Conservation (phyloP, 164 flowering plant genomes). For the Stephania japonica region DNA sequence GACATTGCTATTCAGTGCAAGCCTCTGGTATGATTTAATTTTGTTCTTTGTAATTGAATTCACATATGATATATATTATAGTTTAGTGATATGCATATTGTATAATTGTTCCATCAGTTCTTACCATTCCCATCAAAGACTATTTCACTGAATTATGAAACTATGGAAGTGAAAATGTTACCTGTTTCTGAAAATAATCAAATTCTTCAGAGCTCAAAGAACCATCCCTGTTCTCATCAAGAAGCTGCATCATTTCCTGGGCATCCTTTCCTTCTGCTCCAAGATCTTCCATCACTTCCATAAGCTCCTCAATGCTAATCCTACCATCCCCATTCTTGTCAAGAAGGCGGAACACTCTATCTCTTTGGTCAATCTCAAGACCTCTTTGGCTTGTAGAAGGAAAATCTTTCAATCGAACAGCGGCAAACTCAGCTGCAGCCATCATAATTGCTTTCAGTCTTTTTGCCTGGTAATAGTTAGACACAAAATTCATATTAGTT, state of each 20-base stretch:
- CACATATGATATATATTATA: too few relatives aligned
- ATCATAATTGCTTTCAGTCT: constrained; percentile 87
- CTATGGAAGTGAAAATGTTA: constrained; percentile 11
- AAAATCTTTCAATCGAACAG: constrained; percentile 68
- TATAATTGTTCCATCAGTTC: too few relatives aligned
- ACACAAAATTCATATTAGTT: not conserved
- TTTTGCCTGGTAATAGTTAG: constrained; percentile 50
- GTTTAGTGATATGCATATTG: too few relatives aligned
- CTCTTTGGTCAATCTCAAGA: constrained; percentile 43
- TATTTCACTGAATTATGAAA: not conserved
- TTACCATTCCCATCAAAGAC: not conserved
- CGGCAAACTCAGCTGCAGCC: constrained; percentile 91
- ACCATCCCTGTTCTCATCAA: constrained; percentile 91
- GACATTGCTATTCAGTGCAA: too few relatives aligned
- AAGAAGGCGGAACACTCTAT: constrained; percentile 64
- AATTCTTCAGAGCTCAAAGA: constrained; percentile 93
- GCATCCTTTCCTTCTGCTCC: constrained; percentile 93
- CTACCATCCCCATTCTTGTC: constrained; percentile 98
- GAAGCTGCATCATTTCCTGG: constrained; percentile 83
- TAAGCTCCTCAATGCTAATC: constrained; percentile 91
- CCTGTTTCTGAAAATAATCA: constrained; percentile 79
- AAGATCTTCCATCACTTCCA: constrained; percentile 92
- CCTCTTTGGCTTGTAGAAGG: constrained; percentile 46
- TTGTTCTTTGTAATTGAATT: too few relatives aligned
- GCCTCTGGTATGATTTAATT: too few relatives aligned